Evolutionary conservation across 2,329 filamentous ascomycete species (phyloP).

Genomic region (Ascomycota sp.): DNA sequence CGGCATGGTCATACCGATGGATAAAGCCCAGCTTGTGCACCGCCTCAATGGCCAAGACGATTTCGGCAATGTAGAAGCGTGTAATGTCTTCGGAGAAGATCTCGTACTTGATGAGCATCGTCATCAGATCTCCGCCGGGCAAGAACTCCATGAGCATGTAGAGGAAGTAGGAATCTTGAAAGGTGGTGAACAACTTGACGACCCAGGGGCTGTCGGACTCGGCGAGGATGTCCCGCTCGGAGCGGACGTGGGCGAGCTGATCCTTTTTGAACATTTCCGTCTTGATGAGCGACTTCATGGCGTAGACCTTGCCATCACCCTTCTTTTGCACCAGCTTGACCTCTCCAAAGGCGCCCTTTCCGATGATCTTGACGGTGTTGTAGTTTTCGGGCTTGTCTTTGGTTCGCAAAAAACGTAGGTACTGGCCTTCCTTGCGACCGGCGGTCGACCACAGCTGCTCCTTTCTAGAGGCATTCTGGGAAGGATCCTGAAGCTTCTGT

Average conservation of each 20-base stretch:
- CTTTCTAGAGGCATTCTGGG: conserved; percentile 54
- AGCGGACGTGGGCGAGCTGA: conserved; percentile 88
- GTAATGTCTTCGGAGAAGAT: conserved; percentile 99
- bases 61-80: conserved; percentile 96
- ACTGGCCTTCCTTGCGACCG: conserved; percentile 76
- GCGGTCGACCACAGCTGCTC: conserved; percentile 70
- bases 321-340: conserved; percentile 95
- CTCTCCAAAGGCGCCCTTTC: conserved; percentile 96
- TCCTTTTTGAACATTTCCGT: conserved; percentile 99
- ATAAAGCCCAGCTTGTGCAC: conserved; percentile 97
- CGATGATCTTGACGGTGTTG: conserved; percentile 90
- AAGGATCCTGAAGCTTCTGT: conserved; percentile 59
- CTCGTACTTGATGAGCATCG: conserved; percentile 99
- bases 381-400: conserved; percentile 91
- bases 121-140: conserved; percentile 96
- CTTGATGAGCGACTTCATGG: conserved; percentile 95
- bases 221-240: conserved; percentile 90
- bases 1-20: conserved; percentile 59
- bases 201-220: conserved; percentile 99
- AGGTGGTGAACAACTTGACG: conserved; percentile 94
- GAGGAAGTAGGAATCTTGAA: conserved; percentile 87
- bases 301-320: conserved; percentile 90
- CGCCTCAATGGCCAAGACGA: conserved; percentile 93
- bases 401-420: conserved; percentile 81
- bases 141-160: conserved; percentile 99